Base-by-base conservation (phyloP, 345 rosid genomes). In the Microthlaspi erraticum region DNA sequence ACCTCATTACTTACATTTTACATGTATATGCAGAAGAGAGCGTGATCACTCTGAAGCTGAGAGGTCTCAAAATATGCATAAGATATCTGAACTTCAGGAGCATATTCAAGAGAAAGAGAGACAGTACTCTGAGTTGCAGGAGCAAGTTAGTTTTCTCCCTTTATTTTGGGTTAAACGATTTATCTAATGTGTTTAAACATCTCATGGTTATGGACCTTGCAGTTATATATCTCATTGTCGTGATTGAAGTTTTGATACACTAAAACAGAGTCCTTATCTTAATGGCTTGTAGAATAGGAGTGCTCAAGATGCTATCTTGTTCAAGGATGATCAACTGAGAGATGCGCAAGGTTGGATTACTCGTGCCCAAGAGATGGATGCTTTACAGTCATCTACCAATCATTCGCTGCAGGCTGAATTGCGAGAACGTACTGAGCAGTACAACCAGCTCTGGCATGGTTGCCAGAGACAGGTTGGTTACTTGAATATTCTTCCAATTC, bases 21-120 rank as follows among this genome's bases (percentile, higher is more conserved):
- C 29, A 0, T 26, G 4, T 26, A 26, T 69, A 32, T 81, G 79
- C 92, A 94, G 99, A 81, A 88, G 95, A 76, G 98, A 94, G 81
- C 98, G 88, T 79, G 99, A 94, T 82, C 99, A 89, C 77, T 85
- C 95, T 60, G 99, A 91, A 70, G 96, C 92, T 78, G 99, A 94
- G 81, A 86, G 92, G 80, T 81, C 84, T 23, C 98, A 91, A 48
- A 96, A 85, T 55, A 65, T 86, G 48, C 88, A 91, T 50, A 86
- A 94, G 77, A 78, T 94, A 49, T 90, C 78, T 44, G 98, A 94
- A 43, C 85, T 91, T 68, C 98, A 91, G 77, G 99, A 94, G 66
- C 98, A 81, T 71, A 60, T 85, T 70, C 98, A 89, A 80, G 98
- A 94, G 64, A 91, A 89, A 78, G 98, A 91, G 68, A 84, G 98